Percentiles rank a stretch among this genome's conserved stretches.
Conservation (phyloP, 345 rosid genomes). For the Eucalyptus marginata region DNA sequence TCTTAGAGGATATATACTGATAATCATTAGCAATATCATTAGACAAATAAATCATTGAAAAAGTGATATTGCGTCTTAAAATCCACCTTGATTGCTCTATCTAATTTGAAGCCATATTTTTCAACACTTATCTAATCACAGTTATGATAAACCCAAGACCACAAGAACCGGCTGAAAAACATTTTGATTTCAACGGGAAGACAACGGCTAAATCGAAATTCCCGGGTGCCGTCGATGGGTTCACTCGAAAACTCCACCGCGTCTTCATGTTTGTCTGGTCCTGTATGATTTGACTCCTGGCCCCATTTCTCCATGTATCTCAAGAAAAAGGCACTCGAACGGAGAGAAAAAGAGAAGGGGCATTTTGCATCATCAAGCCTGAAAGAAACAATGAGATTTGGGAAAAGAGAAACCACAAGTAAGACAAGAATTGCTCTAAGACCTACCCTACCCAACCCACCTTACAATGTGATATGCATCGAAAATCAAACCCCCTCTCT, state of each 20-base stretch:
- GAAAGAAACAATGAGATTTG: neutral
- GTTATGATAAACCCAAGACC: neutral
- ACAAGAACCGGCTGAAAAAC: neutral
- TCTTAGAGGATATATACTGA: fast-evolving
- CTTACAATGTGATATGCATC: neutral
- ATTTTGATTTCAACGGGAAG: neutral
- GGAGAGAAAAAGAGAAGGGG: too few species aligned
- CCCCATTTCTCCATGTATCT: neutral
- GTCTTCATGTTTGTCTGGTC: neutral
- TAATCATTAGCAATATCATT: too few species aligned
- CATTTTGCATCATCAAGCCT: neutral
- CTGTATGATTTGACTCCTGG: neutral
- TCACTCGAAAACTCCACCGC: neutral
- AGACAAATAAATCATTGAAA: too few species aligned
- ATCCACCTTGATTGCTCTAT: fast-evolving
- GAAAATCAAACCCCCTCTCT: neutral
- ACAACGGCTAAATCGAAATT: neutral
- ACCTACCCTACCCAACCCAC: neutral
- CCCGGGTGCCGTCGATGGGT: neutral
- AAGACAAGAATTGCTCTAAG: neutral
- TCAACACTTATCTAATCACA: too few species aligned
- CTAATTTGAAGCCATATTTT: too few species aligned
- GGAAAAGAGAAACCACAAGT: neutral
- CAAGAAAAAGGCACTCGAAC: neutral
- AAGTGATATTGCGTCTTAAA: too few species aligned